These are phyloP conservation scores for Aspergillus hiratsukae DNA, from an alignment of 2,329 filamentous ascomycete genomes.

Conservation along the genomic window DNA sequence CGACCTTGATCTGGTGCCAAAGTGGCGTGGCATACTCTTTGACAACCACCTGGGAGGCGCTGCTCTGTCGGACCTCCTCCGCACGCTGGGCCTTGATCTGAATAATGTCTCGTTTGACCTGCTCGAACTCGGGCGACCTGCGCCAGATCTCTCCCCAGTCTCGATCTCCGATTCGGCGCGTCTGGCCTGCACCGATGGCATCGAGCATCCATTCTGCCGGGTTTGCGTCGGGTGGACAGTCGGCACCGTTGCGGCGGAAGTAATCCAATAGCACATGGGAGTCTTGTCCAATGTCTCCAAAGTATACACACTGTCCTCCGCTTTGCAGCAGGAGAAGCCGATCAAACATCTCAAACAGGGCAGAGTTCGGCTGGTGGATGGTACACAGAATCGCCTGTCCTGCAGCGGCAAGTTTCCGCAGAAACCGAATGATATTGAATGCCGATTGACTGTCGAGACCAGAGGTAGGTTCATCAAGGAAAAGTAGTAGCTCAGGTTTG, in stretches of 20 bases:
- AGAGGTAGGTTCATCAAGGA: constrained; percentile 65
- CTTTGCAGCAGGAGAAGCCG: constrained; percentile 61
- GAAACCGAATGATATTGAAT: constrained; percentile 59
- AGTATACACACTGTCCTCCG: constrained; percentile 64
- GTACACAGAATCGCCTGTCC: constrained; percentile 66
- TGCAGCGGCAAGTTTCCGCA: constrained; percentile 58
- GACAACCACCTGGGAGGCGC: constrained; percentile 48
- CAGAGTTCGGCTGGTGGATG: constrained; percentile 63
- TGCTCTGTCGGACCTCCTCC: constrained; percentile 38
- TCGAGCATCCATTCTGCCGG: constrained; percentile 51
- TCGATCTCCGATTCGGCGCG: constrained; percentile 65
- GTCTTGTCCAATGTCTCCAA: constrained; percentile 63
- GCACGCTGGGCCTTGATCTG: constrained; percentile 61
- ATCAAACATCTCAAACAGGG: constrained; percentile 64
- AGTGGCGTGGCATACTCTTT: constrained; percentile 80
- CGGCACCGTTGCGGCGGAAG: constrained; percentile 59
- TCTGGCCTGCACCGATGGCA: constrained; percentile 70
- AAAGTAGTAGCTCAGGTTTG: constrained; percentile 60
- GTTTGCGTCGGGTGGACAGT: constrained; percentile 57
- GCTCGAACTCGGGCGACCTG: constrained; percentile 65
- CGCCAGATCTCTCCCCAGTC: constrained; percentile 81
- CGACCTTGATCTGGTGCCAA: constrained; percentile 71
- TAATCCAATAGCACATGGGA: constrained; percentile 56
- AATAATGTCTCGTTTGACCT: constrained; percentile 62
- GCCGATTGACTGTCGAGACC: constrained; percentile 63